phyloP scores from a whole-genome alignment of 257 asterid genomes.

The Cordia subcordata region DNA sequence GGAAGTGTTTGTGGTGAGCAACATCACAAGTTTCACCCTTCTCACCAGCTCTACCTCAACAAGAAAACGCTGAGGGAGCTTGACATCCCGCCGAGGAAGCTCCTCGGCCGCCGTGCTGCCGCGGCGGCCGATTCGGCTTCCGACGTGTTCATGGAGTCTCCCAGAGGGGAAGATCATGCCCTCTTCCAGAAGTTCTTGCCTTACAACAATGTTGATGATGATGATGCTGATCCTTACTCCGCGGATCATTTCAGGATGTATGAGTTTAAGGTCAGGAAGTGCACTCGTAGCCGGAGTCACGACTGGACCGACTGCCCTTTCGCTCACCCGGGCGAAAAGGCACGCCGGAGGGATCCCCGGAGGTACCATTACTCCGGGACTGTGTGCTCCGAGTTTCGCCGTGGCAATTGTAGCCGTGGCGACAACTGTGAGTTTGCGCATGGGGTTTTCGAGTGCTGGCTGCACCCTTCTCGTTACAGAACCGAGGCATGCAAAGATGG shows the following conservation, averaged over 20 bases:
- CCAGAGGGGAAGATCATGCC: slow-evolving; percentile 42
- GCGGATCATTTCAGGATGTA: slow-evolving; percentile 84
- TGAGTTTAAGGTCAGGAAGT: slow-evolving; percentile 86
- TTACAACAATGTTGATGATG: slow-evolving; percentile 37
- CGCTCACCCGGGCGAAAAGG: slow-evolving; percentile 95
- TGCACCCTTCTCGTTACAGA: slow-evolving; percentile 81
- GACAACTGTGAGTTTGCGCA: slow-evolving; percentile 83
- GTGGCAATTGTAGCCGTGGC: slow-evolving; percentile 65
- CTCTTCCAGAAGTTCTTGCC: slow-evolving; percentile 69
- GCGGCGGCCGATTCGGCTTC: neutral
- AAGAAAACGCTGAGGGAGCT: slow-evolving; percentile 63
- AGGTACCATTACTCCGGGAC: slow-evolving; percentile 70
- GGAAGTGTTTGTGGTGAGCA: slow-evolving; percentile 52
- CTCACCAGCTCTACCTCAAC: slow-evolving; percentile 67
- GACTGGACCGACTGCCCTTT: slow-evolving; percentile 99
- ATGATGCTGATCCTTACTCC: slow-evolving; percentile 67
- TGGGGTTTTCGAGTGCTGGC: slow-evolving; percentile 97
- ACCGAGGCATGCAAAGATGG: slow-evolving; percentile 98
- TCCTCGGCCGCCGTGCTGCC: slow-evolving; percentile 44
- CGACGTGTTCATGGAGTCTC: slow-evolving; percentile 40
- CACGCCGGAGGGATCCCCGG: slow-evolving; percentile 87
- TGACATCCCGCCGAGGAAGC: slow-evolving; percentile 80
- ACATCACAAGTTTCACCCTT: slow-evolving; percentile 49
- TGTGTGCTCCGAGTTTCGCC: slow-evolving; percentile 75
- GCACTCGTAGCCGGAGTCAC: slow-evolving; percentile 90